Percentiles rank a stretch among this genome's conserved stretches.
Conservation (phyloP, 371 early-diverging fungal species). For the Mortierella sp. region DNA sequence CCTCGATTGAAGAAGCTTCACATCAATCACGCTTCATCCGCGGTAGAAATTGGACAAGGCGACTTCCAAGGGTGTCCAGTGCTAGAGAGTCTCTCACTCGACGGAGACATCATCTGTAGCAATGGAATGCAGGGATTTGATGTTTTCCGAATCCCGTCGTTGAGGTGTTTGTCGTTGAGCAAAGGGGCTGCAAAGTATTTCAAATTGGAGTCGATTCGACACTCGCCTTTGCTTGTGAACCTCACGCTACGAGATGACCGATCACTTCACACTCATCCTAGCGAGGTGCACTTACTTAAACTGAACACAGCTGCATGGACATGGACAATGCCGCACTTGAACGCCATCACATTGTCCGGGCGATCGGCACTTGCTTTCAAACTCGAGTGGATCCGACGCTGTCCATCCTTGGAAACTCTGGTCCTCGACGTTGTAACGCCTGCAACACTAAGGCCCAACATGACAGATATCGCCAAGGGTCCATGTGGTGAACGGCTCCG, state of each 20-base stretch:
- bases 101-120: not conserved
- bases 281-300: no score
- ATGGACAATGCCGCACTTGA: slow-evolving; percentile 14
- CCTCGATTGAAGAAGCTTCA: slow-evolving; percentile 10
- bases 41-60: slow-evolving; percentile 1
- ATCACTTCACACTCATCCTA: no score
- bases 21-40: no score
- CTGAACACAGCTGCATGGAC: not conserved
- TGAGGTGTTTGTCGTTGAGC: slow-evolving; percentile 6
- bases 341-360: slow-evolving; percentile 7
- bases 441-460: not conserved
- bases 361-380: slow-evolving; percentile 8
- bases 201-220: slow-evolving; percentile 1
- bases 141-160: slow-evolving; percentile 1
- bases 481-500: not conserved
- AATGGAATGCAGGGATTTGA: not conserved
- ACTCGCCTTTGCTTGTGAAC: slow-evolving; percentile 13
- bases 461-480: not conserved
- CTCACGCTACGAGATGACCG: slow-evolving; percentile 2
- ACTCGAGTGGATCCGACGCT: slow-evolving; percentile 24
- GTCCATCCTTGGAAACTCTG: not conserved
- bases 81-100: slow-evolving; percentile 11
- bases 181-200: not conserved
- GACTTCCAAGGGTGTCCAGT: slow-evolving; percentile 22
- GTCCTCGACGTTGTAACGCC: slow-evolving; percentile 7